Base-by-base conservation (phyloP, 2,329 filamentous ascomycete genomes). In the Stemphylium beticola region DNA sequence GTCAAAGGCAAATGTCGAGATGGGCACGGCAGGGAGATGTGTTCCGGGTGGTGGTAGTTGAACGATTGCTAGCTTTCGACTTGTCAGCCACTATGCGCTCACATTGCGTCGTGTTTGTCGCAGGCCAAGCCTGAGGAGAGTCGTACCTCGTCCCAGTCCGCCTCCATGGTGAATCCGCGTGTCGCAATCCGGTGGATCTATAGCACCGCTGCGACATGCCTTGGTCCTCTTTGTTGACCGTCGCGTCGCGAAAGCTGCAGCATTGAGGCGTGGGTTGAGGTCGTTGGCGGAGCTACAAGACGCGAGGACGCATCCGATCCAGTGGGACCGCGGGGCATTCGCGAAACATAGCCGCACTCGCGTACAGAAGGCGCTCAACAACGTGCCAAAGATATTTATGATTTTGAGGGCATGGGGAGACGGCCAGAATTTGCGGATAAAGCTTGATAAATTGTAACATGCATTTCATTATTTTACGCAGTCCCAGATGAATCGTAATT, bases 1-100 rank as follows among this genome's bases (percentile, higher is more conserved):
- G 75, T 99, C 95, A 76, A 99, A 99, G 42, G 90, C 89, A 75
- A 97, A 85, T 2, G 92, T 88, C 39, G 90, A 88, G 64, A 92
- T 86, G 53, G 86, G 86, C 18, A 89, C 89, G 38, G 87, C 84
- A 68, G 89, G 79, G 41, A 73, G 67, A 48, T 89, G 87, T 68
- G 86, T 82, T 72, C 86, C 88, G 69, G 90, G 87, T 68, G 90
- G 87, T 75, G 92, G 91, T 77, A 96, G 86, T 74, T 87, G 84
- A 78, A 95, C 87, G 77, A 92, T 89, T 77, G 87, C 86, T 76
- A 96, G 86, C 89, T 96, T 74, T 71, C 41, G 17, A 29, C 39
- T 34, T 32, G 57, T 66, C 46, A 66, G 62, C 51, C 49, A 34
- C 40, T 36, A 44, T 45, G 50, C n/a, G 46, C 41, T 39, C 40